phyloP scores from a whole-genome alignment of 257 asterid genomes.

The Gardenia jasminoides region DNA sequence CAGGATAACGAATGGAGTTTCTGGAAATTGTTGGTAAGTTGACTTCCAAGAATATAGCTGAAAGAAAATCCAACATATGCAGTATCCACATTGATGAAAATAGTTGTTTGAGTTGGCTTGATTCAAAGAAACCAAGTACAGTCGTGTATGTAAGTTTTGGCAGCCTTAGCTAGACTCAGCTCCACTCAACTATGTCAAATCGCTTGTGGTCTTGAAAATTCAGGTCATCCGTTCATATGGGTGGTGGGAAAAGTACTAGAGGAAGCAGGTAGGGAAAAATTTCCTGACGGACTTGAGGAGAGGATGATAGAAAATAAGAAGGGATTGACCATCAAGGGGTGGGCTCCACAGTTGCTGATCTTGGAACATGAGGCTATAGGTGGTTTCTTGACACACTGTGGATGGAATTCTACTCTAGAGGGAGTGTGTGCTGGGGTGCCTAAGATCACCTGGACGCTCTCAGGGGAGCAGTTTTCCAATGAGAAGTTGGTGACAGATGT shows the following conservation, averaged over 20 bases:
- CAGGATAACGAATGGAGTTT: no score
- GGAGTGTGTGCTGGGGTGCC: slow-evolving; percentile 25
- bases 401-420: slow-evolving; percentile 17
- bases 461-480: slow-evolving; percentile 18
- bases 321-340: slow-evolving; percentile 24
- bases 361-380: slow-evolving; percentile 23
- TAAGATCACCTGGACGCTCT: slow-evolving; percentile 22
- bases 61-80: no score
- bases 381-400: slow-evolving; percentile 7
- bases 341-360: slow-evolving; percentile 26
- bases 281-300: slow-evolving; percentile 21
- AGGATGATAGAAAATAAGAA: slow-evolving; percentile 9
- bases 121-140: slow-evolving; percentile 7
- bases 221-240: slow-evolving; percentile 21
- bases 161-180: slow-evolving; percentile 16
- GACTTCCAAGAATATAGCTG: no score
- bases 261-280: not conserved
- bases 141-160: slow-evolving; percentile 21
- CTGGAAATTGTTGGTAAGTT: no score
- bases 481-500: slow-evolving; percentile 26
- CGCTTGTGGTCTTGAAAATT: slow-evolving; percentile 19
- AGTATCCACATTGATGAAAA: slow-evolving; percentile 6
- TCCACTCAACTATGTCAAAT: slow-evolving; percentile 6
- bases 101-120: slow-evolving; percentile 22
- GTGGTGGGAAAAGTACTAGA: slow-evolving; percentile 4